Base-by-base conservation (phyloP, 306 rosid species). In the Cucumis hystrix region DNA sequence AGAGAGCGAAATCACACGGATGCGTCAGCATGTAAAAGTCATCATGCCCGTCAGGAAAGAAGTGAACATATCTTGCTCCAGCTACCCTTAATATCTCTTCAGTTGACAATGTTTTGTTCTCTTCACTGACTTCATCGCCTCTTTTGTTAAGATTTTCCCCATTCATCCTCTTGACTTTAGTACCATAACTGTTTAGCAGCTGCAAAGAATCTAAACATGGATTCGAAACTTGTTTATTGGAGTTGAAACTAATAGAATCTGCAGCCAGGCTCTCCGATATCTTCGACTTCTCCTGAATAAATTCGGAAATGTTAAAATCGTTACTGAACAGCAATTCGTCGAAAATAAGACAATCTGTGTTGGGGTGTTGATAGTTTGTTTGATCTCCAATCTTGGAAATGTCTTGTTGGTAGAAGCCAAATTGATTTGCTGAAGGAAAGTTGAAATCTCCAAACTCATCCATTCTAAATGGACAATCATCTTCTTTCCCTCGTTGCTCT, bases 61-160 rank as follows among this genome's bases (percentile, higher is more conserved):
- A 82, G 79, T 87, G 88, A 1, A 92, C 66, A 77, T 87, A 94
- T 85, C 92, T 90, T 84, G 85, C 83, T 77, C 94, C 97, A 7
- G 97, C 94, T 3, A 88, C 81, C 84, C 88, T 86, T 41, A 94
- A 78, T 60, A 87, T 78, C 75, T 87, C 97, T 81, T 84, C 97
- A 0, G 89, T 83, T 52, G 97, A 93, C 80, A 82, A 82, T 33
- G 80, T 86, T 39, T 82, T 84, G 6, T 40, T 77, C 16, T 72
- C 79, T 16, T 13, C 59, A 45, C 5, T 54, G 18, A 33, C 64
- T 65, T 73, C 69, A 35, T 16, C 59, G 61, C n/a, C 62, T 15
- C 39, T 30, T 76, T 77, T 41, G 64, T 30, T 72, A 33, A 23
- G 20, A 10, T 54, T 80, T 74, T 80, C 79, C 8, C 79, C 84